Base-by-base conservation (phyloP, 176 grass and related monocot species). In the Oryza meridionalis region DNA sequence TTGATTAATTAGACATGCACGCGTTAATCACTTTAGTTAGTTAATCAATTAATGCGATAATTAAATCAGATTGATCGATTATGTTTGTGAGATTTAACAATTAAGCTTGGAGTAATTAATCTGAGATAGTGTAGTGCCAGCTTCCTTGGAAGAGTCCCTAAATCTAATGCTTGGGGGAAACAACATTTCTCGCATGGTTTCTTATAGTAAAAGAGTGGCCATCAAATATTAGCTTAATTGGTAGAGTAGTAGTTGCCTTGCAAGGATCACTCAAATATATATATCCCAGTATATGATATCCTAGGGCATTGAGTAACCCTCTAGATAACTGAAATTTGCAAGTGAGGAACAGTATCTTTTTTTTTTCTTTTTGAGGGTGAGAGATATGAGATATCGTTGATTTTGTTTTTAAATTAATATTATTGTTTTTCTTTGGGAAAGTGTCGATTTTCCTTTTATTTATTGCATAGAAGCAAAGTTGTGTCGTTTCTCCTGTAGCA, bases 121-220 rank as follows among this genome's bases (percentile, higher is more conserved):
- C 12, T 11, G 37, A 22, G 68, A 70, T 11, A n/a, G 17, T 29
- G 13, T 49, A 26, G 9, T 37, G 29, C 16, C 45, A 73, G 58
- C 33, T 90, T 86, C 22, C 79, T 69, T 90, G 12, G 6, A 90
- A 78, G 83, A 67, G n/a, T 58, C 31, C 19, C 81, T n/a, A 65
- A 82, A 65, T 74, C 70, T 83, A 49, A 74, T 63, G 70, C 81
- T 70, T 72, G 4, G 11, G 11, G 70, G 70, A 74, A 35, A 75
- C 49, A 32, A 53, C 17, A 75, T 51, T 74, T 62, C 19, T 61
- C 11, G 45, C 25, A 22, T 40, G 83, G 67, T 86, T 82, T 81
- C 83, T 82, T 90, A 70, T 43, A 90, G 88, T 86, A 35, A 58
- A 90, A 90, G 88, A 29, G 62, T 80, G 75, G 75, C 4, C 66